Evolutionary conservation across 1,284 basidiomycete species (phyloP), one percentile per base, ranked within the genome.

Genomic region (Fereydounia khargensis): DNA sequence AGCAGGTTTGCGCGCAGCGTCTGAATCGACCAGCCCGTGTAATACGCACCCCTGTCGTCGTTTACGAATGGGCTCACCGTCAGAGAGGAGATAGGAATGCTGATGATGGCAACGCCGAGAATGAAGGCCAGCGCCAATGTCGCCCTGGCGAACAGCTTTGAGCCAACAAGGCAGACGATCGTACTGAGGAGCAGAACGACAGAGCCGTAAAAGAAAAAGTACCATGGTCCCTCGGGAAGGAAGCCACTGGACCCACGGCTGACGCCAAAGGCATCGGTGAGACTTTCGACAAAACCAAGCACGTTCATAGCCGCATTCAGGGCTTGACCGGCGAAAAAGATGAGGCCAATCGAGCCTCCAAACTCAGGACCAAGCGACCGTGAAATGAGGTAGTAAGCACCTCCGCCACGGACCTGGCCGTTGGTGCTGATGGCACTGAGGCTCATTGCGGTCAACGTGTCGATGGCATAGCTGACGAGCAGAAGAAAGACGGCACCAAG

Each of bases 321-420:
- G 3, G 68, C 68, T 42, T 74, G 73, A 3, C 73, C 73, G 14
- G 65, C 52, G 42, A 72, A 74, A 46, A 74, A 74, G 40, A 74
- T 63, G 24, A 74, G 57, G 11, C 73, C 73, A 32, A 73, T 73
- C 31, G 69, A 69, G n/a, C 73, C 73, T 31, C 73, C 73, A 34
- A 73, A 74, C 31, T 74, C 73, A 17, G 73, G 73, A 18, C 73
- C 73, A 21, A 74, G 61, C 4, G 68, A 67, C 31, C 73, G 67
- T 16, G 73, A 74, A 33, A 73, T 73, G 37, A 74, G 65, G 28
- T 74, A 74, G 53, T 73, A 74, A 22, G 71, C 71, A 21, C 73
- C 73, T 9, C 73, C 73, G 22, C 71, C 73, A 32, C 73, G 52
- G 36, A 74, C 73, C 41, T 73, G 71, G 9, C 73, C 73, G 33